Evolutionary conservation across 768 basidiomycete species (phyloP).

Genomic region (Coprinopsis strossmayeri): DNA sequence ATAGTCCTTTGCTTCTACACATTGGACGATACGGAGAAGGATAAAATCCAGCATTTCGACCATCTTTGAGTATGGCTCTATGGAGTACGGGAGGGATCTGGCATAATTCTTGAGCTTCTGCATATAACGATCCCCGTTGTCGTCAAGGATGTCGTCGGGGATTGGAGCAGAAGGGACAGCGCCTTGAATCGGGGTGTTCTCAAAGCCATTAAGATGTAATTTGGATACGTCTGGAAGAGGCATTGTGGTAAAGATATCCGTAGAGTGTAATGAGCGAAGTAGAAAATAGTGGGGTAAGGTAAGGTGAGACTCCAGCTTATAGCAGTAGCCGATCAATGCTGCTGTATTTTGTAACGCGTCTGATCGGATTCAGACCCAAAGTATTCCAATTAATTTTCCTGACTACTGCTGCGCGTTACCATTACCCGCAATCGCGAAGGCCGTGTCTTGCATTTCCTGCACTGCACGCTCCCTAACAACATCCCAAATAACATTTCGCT

Average conservation of each 20-base stretch:
- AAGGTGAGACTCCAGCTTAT: not conserved
- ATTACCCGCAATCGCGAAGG: slow-evolving; percentile 29
- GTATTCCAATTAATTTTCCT: too few relatives aligned
- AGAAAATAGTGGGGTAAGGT: not conserved
- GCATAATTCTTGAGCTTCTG: slow-evolving; percentile 60
- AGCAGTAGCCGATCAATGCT: not conserved
- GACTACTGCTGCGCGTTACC: too few relatives aligned
- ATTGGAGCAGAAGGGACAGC: slow-evolving; percentile 13
- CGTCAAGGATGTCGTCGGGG: slow-evolving; percentile 22
- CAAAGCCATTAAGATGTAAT: slow-evolving; percentile 34
- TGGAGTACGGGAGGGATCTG: slow-evolving; percentile 63
- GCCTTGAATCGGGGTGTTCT: slow-evolving; percentile 5
- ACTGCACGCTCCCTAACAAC: slow-evolving; percentile 68
- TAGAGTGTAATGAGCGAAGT: too few relatives aligned
- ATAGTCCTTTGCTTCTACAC: slow-evolving; percentile 74
- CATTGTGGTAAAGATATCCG: too few relatives aligned
- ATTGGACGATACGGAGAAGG: slow-evolving; percentile 60
- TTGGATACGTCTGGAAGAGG: slow-evolving; percentile 42
- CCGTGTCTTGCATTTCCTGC: slow-evolving; percentile 66
- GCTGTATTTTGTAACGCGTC: slow-evolving; percentile 5
- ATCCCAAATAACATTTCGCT: slow-evolving; percentile 72
- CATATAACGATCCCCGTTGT: slow-evolving; percentile 40
- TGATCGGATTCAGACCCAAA: slow-evolving; percentile 8
- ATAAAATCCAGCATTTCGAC: slow-evolving; percentile 71
- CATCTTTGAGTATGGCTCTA: slow-evolving; percentile 74